Evolutionary conservation across 495 filamentous ascomycete genomes (phyloP).

Genomic region (Aspergillus nanangensis): DNA sequence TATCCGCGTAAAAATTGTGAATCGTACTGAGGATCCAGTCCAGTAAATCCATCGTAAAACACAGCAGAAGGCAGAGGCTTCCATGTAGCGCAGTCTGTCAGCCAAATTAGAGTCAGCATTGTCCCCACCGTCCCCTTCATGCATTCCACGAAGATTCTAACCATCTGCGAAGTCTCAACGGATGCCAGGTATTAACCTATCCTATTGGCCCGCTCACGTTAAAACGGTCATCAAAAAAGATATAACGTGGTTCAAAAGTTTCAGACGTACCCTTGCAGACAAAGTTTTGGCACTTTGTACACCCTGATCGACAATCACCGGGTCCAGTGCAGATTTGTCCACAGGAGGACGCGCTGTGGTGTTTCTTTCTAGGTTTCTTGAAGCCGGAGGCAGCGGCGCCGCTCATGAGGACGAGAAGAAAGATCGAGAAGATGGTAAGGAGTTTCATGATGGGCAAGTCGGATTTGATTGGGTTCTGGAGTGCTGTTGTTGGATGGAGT

Average conservation of each 20-base stretch:
- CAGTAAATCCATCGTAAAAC: background rate
- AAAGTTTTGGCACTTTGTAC: background rate
- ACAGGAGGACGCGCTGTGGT: background rate
- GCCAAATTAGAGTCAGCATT: background rate
- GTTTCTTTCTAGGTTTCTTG: background rate
- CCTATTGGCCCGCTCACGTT: too few species aligned
- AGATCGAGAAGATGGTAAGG: slow-evolving; percentile 1
- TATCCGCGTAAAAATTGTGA: too few species aligned
- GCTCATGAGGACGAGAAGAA: background rate
- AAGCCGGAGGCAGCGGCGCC: background rate
- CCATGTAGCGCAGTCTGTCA: background rate
- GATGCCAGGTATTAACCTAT: too few species aligned
- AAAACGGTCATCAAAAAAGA: background rate
- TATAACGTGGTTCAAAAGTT: background rate
- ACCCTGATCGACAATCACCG: background rate
- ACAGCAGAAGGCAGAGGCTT: background rate
- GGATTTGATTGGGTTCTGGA: background rate
- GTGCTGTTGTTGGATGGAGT: background rate
- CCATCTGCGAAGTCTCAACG: too few species aligned
- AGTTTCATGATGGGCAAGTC: slow-evolving; percentile 3
- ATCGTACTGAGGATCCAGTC: too few species aligned
- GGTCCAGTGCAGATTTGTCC: background rate
- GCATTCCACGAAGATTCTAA: background rate
- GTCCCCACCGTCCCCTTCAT: too few species aligned
- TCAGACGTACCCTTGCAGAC: background rate